Evolutionary conservation across 1,139 yeast genomes (phyloP), one percentile per base, ranked within the genome.

Genomic region (Pichia sp.): DNA sequence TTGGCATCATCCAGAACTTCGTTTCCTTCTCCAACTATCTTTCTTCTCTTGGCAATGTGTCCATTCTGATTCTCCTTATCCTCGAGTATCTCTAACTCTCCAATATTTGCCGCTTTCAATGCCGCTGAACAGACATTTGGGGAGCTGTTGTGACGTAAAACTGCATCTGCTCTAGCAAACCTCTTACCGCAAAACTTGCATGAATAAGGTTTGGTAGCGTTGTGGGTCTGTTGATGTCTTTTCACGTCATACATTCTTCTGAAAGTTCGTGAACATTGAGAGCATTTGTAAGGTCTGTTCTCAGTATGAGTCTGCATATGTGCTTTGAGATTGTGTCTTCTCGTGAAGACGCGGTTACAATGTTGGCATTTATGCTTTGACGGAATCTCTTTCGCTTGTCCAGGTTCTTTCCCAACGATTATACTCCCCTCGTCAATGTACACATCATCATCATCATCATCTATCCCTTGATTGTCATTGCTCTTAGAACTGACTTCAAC

Each of bases 161-260:
- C 64, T 0, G 94, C 88, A 56, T 84, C 94, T 1, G 80, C 78
- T 21, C 94, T 62, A 1, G 93, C 86, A 61, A 84, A 84, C 35
- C 68, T 62, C 33, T 84, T 66, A 12, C 74, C 72, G 57, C 94
- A 84, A 37, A 63, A 62, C 9, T 59, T 62, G 56, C 94, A 83
- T 23, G 57, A 59, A 52, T 63, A 79, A 2, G 91, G 88, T 53
- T 74, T 77, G 47, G 76, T 86, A 27, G 91, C 91, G 0, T 87
- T 73, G 52, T 84, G 94, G 24, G 79, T 64, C 54, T 78, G 79
- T 45, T 73, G 74, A 52, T 84, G 94, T 30, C 94, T 66, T 52
- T 77, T 80, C 48, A 83, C 64, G 55, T 84, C 94, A 54, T 83
- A 91, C 26, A 76, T 69, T 29, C 94, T 65, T 41, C 93, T 67